phyloP scores from a whole-genome alignment of 164 flowering plant genomes.

The Vitis cinerea region DNA sequence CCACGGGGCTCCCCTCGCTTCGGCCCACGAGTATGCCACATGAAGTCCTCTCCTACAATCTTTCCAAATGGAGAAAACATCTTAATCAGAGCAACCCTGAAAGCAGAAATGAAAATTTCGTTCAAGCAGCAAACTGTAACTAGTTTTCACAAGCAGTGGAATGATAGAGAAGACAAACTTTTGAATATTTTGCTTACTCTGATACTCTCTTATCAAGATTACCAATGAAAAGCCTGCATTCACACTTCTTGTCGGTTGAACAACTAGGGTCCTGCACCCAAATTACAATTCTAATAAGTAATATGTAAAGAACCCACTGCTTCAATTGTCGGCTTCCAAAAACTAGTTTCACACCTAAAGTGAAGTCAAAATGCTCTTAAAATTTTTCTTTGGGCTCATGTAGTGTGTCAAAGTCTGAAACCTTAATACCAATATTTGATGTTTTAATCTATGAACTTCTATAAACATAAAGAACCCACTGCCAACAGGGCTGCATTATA shows the following conservation, averaged over 20 bases:
- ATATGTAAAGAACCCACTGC: not conserved
- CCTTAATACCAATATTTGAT: too few species aligned
- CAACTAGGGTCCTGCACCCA: conserved; percentile 48
- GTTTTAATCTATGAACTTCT: too few species aligned
- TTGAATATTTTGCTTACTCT: conserved; percentile 49
- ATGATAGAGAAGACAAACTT: not conserved
- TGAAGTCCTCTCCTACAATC: conserved; percentile 73
- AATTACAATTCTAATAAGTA: too few species aligned
- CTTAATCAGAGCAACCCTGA: conserved; percentile 71
- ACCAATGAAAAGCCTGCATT: conserved; percentile 72
- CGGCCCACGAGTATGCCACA: conserved; percentile 92
- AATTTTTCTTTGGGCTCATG: too few species aligned
- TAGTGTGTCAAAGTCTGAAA: too few species aligned
- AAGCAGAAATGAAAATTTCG: not conserved
- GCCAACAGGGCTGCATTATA: too few species aligned
- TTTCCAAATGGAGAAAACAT: conserved; percentile 91
- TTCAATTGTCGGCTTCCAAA: too few species aligned
- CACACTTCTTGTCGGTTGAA: conserved; percentile 48
- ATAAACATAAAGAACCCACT: too few species aligned
- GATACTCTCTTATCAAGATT: conserved; percentile 81
- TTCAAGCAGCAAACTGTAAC: not conserved
- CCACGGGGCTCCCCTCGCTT: conserved; percentile 92
- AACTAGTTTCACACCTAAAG: too few species aligned
- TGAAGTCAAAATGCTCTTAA: too few species aligned
- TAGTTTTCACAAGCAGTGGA: not conserved